These are phyloP conservation scores for Cucurbita argyrosperma DNA, from an alignment of 306 rosid species.

Conservation along the genomic window DNA sequence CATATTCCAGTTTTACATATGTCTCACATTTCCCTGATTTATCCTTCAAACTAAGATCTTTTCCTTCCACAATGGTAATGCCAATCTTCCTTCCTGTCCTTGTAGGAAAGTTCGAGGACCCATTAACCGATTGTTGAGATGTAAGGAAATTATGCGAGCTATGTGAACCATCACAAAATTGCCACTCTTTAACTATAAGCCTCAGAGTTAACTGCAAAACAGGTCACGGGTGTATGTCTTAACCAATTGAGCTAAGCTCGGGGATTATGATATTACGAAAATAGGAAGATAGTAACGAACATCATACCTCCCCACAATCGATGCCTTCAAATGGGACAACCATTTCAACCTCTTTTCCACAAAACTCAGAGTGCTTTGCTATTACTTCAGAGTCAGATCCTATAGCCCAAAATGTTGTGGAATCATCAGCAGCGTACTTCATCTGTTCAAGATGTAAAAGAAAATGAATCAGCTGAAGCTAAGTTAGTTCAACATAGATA, in stretches of 20 bases:
- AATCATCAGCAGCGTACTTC: conserved; percentile 84
- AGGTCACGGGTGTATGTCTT: not conserved
- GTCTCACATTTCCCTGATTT: conserved; percentile 53
- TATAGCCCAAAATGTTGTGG: conserved; percentile 75
- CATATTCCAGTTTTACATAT: conserved; percentile 72
- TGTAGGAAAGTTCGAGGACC: conserved; percentile 48
- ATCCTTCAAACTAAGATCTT: conserved; percentile 52
- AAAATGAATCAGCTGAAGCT: conserved; percentile 12
- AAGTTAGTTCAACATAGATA: not conserved
- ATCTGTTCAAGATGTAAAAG: conserved; percentile 32
- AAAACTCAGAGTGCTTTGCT: conserved; percentile 49
- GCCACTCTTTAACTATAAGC: conserved; percentile 81
- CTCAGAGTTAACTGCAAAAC: conserved; percentile 60
- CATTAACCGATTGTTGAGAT: conserved; percentile 38
- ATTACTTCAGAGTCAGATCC: conserved; percentile 70
- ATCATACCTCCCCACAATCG: conserved; percentile 62
- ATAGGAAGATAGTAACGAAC: not conserved
- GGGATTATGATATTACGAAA: not conserved
- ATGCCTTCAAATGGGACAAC: conserved; percentile 87
- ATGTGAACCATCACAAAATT: conserved; percentile 76
- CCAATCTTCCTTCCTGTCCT: conserved; percentile 76
- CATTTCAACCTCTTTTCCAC: conserved; percentile 83
- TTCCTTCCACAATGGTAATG: conserved; percentile 68
- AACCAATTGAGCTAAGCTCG: not conserved
- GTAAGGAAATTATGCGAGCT: conserved; percentile 29